These are phyloP conservation scores for Elsinoe fawcettii DNA, from an alignment of 2,329 filamentous ascomycete species.

Conservation along the genomic window DNA sequence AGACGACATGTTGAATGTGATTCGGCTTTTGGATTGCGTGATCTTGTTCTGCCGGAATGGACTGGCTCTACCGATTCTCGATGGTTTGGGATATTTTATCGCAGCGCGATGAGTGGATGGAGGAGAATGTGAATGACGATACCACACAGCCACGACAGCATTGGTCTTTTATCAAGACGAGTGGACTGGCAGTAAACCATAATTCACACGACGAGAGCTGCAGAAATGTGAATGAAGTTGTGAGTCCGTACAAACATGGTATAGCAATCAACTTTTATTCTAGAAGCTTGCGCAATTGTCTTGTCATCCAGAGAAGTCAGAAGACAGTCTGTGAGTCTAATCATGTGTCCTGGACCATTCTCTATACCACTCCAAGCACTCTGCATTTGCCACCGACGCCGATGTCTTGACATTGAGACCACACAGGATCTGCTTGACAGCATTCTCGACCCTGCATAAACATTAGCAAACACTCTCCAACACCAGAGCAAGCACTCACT, in stretches of 20 bases:
- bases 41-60: not conserved
- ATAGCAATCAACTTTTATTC: not conserved
- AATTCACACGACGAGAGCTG: too few species aligned
- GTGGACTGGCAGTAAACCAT: too few species aligned
- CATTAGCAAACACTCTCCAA: slow-evolving; percentile 12
- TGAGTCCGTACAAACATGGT: too few species aligned
- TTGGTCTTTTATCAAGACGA: too few species aligned
- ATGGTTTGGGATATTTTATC: too few species aligned
- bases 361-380: slow-evolving; percentile 81
- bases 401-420: slow-evolving; percentile 80
- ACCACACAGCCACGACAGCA: too few species aligned
- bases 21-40: not conserved
- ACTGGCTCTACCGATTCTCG: too few species aligned
- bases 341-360: slow-evolving; percentile 58
- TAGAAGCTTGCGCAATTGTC: not conserved
- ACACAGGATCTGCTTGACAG: slow-evolving; percentile 91
- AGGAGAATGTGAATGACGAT: too few species aligned
- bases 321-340: not conserved
- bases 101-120: too few species aligned
- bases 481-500: slow-evolving; percentile 48
- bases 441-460: slow-evolving; percentile 69
- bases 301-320: not conserved
- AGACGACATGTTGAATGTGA: not conserved
- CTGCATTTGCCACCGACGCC: slow-evolving; percentile 86
- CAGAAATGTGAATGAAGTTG: too few species aligned